Evolutionary conservation across 805 yeast species (phyloP).

Genomic region (Ogataea siamensis): DNA sequence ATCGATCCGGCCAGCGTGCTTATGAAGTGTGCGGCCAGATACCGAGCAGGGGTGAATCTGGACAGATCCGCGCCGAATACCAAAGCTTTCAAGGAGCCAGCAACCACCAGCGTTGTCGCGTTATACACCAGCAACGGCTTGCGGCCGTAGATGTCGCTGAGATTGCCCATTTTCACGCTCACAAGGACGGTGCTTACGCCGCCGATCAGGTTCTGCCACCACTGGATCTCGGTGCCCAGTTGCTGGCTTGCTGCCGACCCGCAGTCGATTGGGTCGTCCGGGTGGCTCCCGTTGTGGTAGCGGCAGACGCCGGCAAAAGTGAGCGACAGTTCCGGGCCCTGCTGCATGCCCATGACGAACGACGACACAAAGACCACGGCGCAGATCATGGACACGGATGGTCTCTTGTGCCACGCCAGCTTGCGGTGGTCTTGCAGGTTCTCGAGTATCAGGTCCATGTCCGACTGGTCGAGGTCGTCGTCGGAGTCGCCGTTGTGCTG

Average conservation of each 20-base stretch:
- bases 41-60: slow-evolving; percentile 34
- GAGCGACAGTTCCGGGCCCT: slow-evolving; percentile 38
- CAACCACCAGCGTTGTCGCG: slow-evolving; percentile 15
- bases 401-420: slow-evolving; percentile 54
- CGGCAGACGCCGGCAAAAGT: slow-evolving; percentile 41
- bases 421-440: slow-evolving; percentile 38
- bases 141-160: slow-evolving; percentile 66
- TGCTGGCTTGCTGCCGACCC: slow-evolving; percentile 41
- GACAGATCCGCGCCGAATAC: slow-evolving; percentile 24
- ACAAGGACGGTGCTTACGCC: slow-evolving; percentile 50
- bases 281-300: slow-evolving; percentile 22
- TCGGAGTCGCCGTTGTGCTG: slow-evolving; percentile 9
- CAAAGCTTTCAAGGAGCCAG: slow-evolving; percentile 15
- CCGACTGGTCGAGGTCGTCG: slow-evolving; percentile 35
- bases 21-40: slow-evolving; percentile 45
- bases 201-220: slow-evolving; percentile 39
- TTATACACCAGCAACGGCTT: slow-evolving; percentile 43
- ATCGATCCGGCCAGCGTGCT: slow-evolving; percentile 63
- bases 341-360: slow-evolving; percentile 39
- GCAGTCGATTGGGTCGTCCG: slow-evolving; percentile 28
- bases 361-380: slow-evolving; percentile 41
- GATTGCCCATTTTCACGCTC: slow-evolving; percentile 60
- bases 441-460: slow-evolving; percentile 49
- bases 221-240: slow-evolving; percentile 47
- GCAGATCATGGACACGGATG: slow-evolving; percentile 52